phyloP scores from a whole-genome alignment of 2,329 filamentous ascomycete species.

The Calonectria montana region DNA sequence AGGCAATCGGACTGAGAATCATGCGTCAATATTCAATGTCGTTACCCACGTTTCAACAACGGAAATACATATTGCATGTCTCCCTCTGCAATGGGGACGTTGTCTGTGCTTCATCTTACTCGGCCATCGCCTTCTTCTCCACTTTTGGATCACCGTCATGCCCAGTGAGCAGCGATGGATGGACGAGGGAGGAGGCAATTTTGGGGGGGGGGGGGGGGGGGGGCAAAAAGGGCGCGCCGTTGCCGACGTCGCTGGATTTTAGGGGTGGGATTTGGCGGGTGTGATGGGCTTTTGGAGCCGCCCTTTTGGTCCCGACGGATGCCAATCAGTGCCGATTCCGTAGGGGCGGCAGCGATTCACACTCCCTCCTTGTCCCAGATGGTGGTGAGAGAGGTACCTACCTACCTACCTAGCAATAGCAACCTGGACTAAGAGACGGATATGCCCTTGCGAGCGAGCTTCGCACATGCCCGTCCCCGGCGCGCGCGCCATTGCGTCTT shows the following conservation, averaged over 20 bases:
- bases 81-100: background rate
- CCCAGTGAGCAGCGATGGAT: background rate
- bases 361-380: background rate
- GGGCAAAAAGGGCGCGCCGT: conserved; percentile 8
- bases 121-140: background rate
- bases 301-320: background rate
- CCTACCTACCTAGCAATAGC: background rate
- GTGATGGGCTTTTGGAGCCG: conserved; percentile 2
- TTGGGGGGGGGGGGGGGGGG: background rate
- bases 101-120: background rate
- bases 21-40: background rate
- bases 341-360: background rate
- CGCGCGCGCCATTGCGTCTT: background rate
- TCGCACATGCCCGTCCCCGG: background rate
- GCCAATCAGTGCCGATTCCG: conserved; percentile 11
- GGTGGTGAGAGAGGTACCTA: background rate
- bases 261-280: conserved; percentile 8
- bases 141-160: background rate
- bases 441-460: background rate
- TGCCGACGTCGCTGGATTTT: conserved; percentile 2
- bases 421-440: background rate
- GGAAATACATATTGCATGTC: background rate
- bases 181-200: conserved; percentile 10
- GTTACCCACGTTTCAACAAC: background rate
- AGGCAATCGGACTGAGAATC: background rate